Percentiles rank a stretch among this genome's conserved stretches.
These are phyloP conservation scores for Echium plantagineum DNA, from an alignment of 257 asterid species.

Conservation along the genomic window DNA sequence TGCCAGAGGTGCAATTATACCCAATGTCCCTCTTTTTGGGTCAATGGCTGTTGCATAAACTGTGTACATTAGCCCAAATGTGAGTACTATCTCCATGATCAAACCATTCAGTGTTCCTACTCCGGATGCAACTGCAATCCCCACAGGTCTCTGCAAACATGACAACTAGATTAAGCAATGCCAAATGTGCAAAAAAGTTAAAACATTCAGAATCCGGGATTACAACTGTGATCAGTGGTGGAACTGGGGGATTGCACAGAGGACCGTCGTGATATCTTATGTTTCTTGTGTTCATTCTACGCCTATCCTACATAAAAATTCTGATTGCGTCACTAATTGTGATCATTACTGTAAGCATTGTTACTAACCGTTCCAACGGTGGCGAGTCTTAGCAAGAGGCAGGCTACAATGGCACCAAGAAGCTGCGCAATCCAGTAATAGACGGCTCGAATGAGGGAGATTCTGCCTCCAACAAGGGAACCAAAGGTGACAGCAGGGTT, in stretches of 20 bases:
- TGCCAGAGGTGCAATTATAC: slow-evolving; percentile 32
- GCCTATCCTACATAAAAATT: too few relatives aligned
- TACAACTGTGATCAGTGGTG: too few relatives aligned
- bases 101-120: slow-evolving; percentile 26
- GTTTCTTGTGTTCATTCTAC: too few relatives aligned
- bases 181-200: background rate
- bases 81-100: slow-evolving; percentile 9
- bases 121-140: slow-evolving; percentile 15
- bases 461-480: slow-evolving; percentile 42
- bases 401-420: slow-evolving; percentile 42
- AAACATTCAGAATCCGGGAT: too few relatives aligned
- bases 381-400: slow-evolving; percentile 28
- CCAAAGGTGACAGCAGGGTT: slow-evolving; percentile 65
- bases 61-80: slow-evolving; percentile 16
- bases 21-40: slow-evolving; percentile 13
- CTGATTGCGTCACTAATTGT: too few relatives aligned
- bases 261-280: too few relatives aligned
- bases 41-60: slow-evolving; percentile 14
- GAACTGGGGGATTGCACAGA: too few relatives aligned
- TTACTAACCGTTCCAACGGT: slow-evolving; percentile 34
- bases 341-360: background rate
- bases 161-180: background rate
- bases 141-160: slow-evolving; percentile 14
- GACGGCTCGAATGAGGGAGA: slow-evolving; percentile 41
- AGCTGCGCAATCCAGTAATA: slow-evolving; percentile 47